These are phyloP conservation scores for Cardamine occulta DNA, from an alignment of 345 rosid species.

Conservation along the genomic window DNA sequence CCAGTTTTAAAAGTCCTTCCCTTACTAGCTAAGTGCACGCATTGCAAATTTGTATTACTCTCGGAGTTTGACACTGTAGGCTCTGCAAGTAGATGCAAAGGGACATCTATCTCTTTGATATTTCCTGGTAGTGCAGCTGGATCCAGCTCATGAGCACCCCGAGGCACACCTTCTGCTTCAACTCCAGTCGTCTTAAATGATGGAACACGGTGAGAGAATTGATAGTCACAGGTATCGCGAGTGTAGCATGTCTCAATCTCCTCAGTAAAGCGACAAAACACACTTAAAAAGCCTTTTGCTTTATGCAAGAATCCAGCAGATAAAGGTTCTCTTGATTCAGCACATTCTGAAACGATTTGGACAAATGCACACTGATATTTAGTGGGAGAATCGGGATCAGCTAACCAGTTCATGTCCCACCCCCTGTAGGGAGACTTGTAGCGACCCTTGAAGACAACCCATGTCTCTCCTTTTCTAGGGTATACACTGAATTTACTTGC, in stretches of 20 bases:
- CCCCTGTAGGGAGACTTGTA: too few species aligned
- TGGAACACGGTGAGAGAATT: constrained; percentile 74
- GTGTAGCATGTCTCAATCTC: constrained; percentile 33
- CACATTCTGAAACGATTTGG: constrained; percentile 56
- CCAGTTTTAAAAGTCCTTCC: constrained; percentile 53
- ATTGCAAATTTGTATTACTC: not conserved
- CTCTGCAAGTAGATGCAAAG: constrained; percentile 20
- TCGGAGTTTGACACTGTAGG: not conserved
- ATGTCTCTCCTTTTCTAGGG: constrained; percentile 79
- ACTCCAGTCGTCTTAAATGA: constrained; percentile 56
- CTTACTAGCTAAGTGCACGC: constrained; percentile 37
- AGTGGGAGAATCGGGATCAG: too few species aligned
- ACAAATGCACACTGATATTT: constrained; percentile 53
- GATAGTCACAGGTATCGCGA: constrained; percentile 44
- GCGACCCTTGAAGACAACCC: constrained; percentile 63
- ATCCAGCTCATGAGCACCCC: constrained; percentile 74
- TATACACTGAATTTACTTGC: constrained; percentile 46
- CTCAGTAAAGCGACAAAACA: constrained; percentile 47
- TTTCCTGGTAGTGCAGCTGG: constrained; percentile 34
- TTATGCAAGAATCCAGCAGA: constrained; percentile 56
- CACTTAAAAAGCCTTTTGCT: constrained; percentile 68
- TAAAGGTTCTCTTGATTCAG: constrained; percentile 21
- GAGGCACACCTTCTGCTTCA: constrained; percentile 64
- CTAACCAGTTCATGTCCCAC: too few species aligned
- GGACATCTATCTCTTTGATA: constrained; percentile 46